Evolutionary conservation across 2,329 filamentous ascomycete genomes (phyloP).

Genomic region (Cladosporium cucumerinum): DNA sequence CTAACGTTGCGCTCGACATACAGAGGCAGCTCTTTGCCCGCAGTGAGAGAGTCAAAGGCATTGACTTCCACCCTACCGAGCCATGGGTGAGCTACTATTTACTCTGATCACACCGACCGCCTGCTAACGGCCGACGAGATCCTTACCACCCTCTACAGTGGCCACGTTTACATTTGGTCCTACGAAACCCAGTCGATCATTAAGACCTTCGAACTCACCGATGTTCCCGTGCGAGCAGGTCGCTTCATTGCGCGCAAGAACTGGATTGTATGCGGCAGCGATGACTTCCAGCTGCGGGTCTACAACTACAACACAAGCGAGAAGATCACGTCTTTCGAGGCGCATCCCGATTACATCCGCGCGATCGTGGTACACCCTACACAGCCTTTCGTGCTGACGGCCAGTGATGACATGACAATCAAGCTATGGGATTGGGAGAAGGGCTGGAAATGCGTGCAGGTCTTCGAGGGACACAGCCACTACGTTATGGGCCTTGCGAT

Average conservation of each 20-base stretch:
- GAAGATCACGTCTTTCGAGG: conserved; percentile 96
- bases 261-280: conserved; percentile 73
- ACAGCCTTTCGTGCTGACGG: conserved; percentile 92
- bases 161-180: conserved; percentile 99
- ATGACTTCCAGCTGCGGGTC: conserved; percentile 84
- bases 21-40: conserved; percentile 81
- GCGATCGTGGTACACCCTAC: conserved; percentile 94
- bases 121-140: conserved; percentile 43
- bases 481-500: conserved; percentile 97
- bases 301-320: conserved; percentile 99
- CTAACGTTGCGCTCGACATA: conserved; percentile 43
- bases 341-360: conserved; percentile 96
- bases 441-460: conserved; percentile 94
- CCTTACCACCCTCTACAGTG: conserved; percentile 92
- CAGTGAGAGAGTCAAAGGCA: conserved; percentile 93
- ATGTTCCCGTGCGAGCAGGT: conserved; percentile 94
- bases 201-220: conserved; percentile 98
- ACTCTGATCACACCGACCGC: conserved; percentile 19
- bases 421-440: conserved; percentile 99
- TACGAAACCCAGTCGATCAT: conserved; percentile 95
- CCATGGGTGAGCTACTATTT: conserved; percentile 67
- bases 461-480: conserved; percentile 94
- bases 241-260: conserved; percentile 98
- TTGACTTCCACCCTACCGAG: conserved; percentile 95
- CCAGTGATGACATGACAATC: conserved; percentile 97